Percentiles rank a stretch among this genome's conserved stretches.
These are phyloP conservation scores for Tilletia horrida DNA, from an alignment of 1,284 basidiomycete species.

Conservation along the genomic window DNA sequence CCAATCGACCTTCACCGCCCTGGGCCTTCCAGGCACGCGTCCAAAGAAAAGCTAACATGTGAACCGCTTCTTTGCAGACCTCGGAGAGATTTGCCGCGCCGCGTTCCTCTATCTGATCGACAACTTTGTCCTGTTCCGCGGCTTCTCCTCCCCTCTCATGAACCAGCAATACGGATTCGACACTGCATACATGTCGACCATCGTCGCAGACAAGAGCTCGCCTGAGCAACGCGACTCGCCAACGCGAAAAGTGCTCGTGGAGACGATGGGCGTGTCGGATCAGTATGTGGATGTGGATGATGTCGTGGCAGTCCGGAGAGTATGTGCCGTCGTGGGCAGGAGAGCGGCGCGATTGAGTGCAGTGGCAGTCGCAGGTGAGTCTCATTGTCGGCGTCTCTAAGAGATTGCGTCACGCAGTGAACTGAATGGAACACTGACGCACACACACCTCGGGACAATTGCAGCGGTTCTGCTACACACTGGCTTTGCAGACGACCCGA, in stretches of 20 bases:
- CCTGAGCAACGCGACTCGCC: slow-evolving; percentile 31
- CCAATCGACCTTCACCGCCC: too few species aligned
- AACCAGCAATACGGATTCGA: slow-evolving; percentile 93
- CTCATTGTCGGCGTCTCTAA: neutral
- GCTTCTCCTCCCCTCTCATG: slow-evolving; percentile 68
- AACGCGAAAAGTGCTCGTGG: slow-evolving; percentile 62
- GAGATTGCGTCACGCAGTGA: neutral
- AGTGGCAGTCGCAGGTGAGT: slow-evolving; percentile 73
- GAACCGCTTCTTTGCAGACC: slow-evolving; percentile 58
- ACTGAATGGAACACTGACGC: too few species aligned
- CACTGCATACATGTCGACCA: slow-evolving; percentile 81
- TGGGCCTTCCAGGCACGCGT: too few species aligned
- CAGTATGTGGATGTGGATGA: slow-evolving; percentile 57
- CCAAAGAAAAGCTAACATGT: too few species aligned
- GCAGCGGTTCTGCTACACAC: slow-evolving; percentile 16
- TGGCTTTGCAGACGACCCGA: slow-evolving; percentile 47
- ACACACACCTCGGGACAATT: too few species aligned
- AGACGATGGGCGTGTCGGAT: slow-evolving; percentile 64
- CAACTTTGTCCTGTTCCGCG: slow-evolving; percentile 69
- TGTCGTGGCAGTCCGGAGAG: slow-evolving; percentile 75
- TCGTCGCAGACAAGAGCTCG: slow-evolving; percentile 62
- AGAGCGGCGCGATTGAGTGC: slow-evolving; percentile 81
- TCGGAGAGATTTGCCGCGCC: slow-evolving; percentile 87
- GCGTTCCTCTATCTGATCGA: slow-evolving; percentile 83
- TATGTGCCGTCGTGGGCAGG: slow-evolving; percentile 71